These are phyloP conservation scores for Aethionema arabicum DNA, from an alignment of 345 rosid genomes.

Conservation along the genomic window DNA sequence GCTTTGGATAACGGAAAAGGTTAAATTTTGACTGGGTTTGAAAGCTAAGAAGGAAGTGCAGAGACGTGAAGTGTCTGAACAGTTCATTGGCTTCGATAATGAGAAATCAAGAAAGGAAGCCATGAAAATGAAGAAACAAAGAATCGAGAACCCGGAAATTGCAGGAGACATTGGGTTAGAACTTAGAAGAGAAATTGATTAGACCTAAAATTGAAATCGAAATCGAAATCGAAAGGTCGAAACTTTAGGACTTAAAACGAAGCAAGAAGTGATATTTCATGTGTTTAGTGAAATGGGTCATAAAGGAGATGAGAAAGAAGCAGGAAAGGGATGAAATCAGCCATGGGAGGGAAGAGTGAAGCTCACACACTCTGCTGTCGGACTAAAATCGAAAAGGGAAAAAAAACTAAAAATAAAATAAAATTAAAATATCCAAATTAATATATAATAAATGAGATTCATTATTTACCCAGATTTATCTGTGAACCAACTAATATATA, in stretches of 20 bases:
- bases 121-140: slow-evolving; percentile 28
- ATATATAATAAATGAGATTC: not conserved
- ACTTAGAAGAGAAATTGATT: slow-evolving; percentile 9
- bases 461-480: not conserved
- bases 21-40: slow-evolving; percentile 59
- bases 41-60: slow-evolving; percentile 90
- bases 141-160: slow-evolving; percentile 28
- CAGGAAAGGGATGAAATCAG: slow-evolving; percentile 19
- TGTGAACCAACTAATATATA: slow-evolving; percentile 5
- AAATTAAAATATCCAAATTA: not conserved
- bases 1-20: slow-evolving; percentile 67
- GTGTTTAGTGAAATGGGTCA: slow-evolving; percentile 10
- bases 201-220: not conserved
- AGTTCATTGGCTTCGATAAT: slow-evolving; percentile 59
- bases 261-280: slow-evolving; percentile 4
- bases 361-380: slow-evolving; percentile 36
- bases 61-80: slow-evolving; percentile 77
- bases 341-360: slow-evolving; percentile 38
- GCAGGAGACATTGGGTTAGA: slow-evolving; percentile 38
- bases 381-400: slow-evolving; percentile 9
- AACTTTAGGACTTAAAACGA: not conserved
- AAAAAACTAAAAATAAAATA: slow-evolving; percentile 5
- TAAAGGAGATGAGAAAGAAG: slow-evolving; percentile 24
- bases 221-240: not conserved
- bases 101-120: slow-evolving; percentile 33